Base-by-base conservation (phyloP, 768 basidiomycete species). In the Termitomyces sp. region DNA sequence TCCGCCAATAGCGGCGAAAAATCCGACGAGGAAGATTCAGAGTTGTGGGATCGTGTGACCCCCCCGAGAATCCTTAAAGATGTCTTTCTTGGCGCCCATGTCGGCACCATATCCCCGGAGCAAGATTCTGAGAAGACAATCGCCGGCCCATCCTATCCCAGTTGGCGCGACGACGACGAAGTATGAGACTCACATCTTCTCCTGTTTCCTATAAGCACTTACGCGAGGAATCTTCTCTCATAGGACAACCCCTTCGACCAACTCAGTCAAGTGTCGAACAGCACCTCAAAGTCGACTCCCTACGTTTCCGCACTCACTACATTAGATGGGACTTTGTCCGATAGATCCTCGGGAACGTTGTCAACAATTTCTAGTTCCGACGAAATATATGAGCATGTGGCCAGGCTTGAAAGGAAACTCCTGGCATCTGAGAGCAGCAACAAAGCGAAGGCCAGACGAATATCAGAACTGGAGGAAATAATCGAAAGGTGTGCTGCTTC, bases 331-430 rank as follows among this genome's bases (percentile, higher is more conserved):
- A 71, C 48, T 55, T 57, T 11, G 11, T 23, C 52, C 52, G 38
- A 51, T 41, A 38, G 41, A 51, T 41, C 50, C 50, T n/a, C 38
- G 50, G 38, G 26, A 28, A 64, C 74, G 40, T 57, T 62, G 3
- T 57, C 56, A 1, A 58, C 64, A 15, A 37, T 69, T 1, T 56
- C 30, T 21, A 49, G 47, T 15, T 48, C 61, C 8, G 42, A 60
- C 5, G 47, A 35, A 26, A 50, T 71, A 0, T 54, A 59, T 42
- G 63, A 66, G 9, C 71, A 75, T 49, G 65, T 79, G 42, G 57
- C 57, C 35, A 70, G 68, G 52, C 68, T 80, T 38, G 76, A 81
- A 57, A 68, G 73, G 38, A 72, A 71, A 54, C 58, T 67, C 10
- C 60, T 61, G 9, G 74, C 76, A 21, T 65, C 73, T 47, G 70